Base-by-base conservation (phyloP, 768 basidiomycete species). In the Cantharellus cinnabarinus region DNA sequence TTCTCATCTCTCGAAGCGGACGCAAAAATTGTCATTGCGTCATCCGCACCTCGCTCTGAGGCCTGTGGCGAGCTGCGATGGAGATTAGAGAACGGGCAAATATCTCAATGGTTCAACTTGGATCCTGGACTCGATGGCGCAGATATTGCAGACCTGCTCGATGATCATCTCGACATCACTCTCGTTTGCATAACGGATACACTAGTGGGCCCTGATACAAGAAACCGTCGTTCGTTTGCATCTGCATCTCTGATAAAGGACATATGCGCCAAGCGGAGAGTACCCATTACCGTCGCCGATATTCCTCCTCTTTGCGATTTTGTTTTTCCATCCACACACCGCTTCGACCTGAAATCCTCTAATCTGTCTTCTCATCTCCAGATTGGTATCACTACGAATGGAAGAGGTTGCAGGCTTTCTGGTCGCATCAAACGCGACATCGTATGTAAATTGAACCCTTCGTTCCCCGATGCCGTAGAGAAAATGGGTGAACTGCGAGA, bases 311-410 rank as follows among this genome's bases (percentile, higher is more conserved):
- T 93, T 44, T 93, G 88, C 68, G 90, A 95, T 68, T 97, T 88
- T 67, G 82, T 85, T 0, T 90, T 94, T 70, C 77, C 85, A 0
- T 79, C 91, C 0, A 79, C 84, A 0, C 88, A 97, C 63, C 83
- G 93, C 2, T 90, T 95, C 65, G 67, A 53, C 62, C 44, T 59
- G 64, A 39, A 50, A 20, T 37, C 58, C 57, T 50, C 55, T 56
- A 56, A 10, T 37, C 52, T 10, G 7, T 37, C 52, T 7, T 54
- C 35, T 10, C 35, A 10, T 10, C 35, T 75, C 1, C 74, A 76
- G 66, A 71, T 99, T 29, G 87, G 83, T 0, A 77, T 97, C 2
- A 87, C 90, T 2, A 93, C 93, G 0, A 97, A 95, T 64, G 89
- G 89, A 0, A 79, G 84, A 62, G 94, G 91, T 2, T 97, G 94